phyloP scores from a whole-genome alignment of 305 asterid genomes.

The Fraxinus platypoda region DNA sequence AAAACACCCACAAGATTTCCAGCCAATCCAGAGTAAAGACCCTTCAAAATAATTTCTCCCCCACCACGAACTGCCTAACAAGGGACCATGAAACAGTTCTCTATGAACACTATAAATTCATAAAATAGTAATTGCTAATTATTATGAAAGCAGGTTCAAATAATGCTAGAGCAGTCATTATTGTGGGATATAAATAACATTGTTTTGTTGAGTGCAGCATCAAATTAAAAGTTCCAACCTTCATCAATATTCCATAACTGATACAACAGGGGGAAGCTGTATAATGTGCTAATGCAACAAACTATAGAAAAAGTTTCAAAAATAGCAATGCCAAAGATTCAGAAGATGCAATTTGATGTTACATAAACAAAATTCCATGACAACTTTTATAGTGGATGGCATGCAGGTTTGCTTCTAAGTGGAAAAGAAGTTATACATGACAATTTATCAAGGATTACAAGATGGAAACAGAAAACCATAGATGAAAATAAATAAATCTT shows the following conservation, averaged over 20 bases:
- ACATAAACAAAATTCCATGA: neutral
- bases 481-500: neutral
- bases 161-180: neutral
- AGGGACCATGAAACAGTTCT: slow-evolving; percentile 21
- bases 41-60: slow-evolving; percentile 53
- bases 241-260: neutral
- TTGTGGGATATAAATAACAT: neutral
- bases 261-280: neutral
- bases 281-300: neutral
- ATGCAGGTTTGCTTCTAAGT: neutral
- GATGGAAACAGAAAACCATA: neutral
- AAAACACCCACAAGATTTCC: slow-evolving; percentile 71
- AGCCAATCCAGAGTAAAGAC: slow-evolving; percentile 71
- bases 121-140: neutral
- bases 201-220: neutral
- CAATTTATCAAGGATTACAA: neutral
- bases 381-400: neutral
- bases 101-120: slow-evolving; percentile 2
- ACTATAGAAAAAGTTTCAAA: neutral
- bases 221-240: slow-evolving; percentile 4
- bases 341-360: neutral
- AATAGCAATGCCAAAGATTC: neutral
- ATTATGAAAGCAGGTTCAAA: neutral
- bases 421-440: neutral
- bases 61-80: slow-evolving; percentile 65